A percentile compares a stretch with the other conserved stretches of the same genome.
phyloP scores from a whole-genome alignment of 768 basidiomycete genomes.

The Leccinellum albellum region DNA sequence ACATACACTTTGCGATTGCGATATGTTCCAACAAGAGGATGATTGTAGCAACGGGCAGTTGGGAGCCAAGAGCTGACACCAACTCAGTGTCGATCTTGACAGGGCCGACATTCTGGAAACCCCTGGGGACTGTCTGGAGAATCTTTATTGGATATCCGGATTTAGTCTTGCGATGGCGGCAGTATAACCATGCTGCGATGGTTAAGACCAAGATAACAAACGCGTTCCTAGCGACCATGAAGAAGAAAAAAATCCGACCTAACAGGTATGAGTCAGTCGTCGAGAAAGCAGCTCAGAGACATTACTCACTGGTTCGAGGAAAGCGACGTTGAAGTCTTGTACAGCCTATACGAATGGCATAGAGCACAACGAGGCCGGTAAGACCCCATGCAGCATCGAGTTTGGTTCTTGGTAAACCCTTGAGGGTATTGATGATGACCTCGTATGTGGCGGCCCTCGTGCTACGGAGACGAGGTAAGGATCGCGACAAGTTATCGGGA shows the following conservation, averaged over 20 bases:
- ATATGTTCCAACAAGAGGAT: not conserved
- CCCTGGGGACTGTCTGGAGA: not conserved
- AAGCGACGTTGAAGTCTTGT: not conserved
- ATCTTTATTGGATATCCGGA: not conserved
- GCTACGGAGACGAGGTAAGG: not conserved
- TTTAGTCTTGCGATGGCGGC: not conserved
- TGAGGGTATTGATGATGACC: not conserved
- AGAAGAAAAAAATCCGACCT: not conserved
- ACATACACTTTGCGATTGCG: not conserved
- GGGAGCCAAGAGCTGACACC: not conserved
- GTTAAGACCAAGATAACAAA: not conserved
- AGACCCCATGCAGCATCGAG: not conserved
- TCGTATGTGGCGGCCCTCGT: not conserved
- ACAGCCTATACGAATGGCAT: not conserved
- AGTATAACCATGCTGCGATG: not conserved
- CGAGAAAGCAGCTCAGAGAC: not conserved
- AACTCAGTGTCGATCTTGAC: not conserved
- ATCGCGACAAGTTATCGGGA: not conserved
- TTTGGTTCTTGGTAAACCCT: not conserved
- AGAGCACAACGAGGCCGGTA: not conserved
- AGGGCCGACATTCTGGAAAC: not conserved
- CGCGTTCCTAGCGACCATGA: not conserved
- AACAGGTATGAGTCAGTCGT: not conserved
- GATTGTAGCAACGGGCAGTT: not conserved
- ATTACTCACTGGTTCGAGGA: not conserved